Base-by-base conservation (phyloP, 805 yeast genomes). In the Hanseniaspora clermontiae region DNA sequence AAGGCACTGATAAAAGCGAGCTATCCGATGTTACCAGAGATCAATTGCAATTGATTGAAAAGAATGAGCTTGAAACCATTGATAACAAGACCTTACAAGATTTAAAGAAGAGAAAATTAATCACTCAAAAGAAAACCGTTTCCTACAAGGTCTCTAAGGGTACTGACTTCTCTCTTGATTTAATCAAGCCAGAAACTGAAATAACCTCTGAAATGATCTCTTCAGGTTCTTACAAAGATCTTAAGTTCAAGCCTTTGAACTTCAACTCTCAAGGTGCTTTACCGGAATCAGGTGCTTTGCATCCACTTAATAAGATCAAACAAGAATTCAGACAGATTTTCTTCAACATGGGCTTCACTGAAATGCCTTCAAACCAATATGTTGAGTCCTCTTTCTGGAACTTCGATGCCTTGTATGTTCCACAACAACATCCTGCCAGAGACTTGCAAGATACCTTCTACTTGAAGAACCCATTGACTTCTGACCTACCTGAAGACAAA, bases 401-500 rank as follows among this genome's bases (percentile, higher is more conserved):
- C 73, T 93, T 93, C 68, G 99, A 93, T 70, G 81, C 98, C 3
- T 78, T 93, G 65, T 93, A 75, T 66, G 99, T 93, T 56, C 99
- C 99, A 57, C 99, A 93, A 75, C 97, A 93, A 75, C 99, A 93
- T 74, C 98, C 99, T 17, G 99, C 99, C 51, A 84, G 99, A 76
- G 99, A 93, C 70, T 78, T 93, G 70, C 99, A 93, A 73, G 99
- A 93, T 74, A 93, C 99, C 59, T 93, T 93, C 76, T 93, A 93
- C 74, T 77, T 93, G 72, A 91, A 90, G 69, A 97, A 93, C 68
- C 99, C 99, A 37, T 76, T 73, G 51, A 75, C 71, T 60, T 95
- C 95, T 57, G 83, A 82, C 60, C 75, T 77, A 64, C 98, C 97
- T 55, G 81, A 82, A 62, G 98, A 93, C 72, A 75, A 77, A 67